Base-by-base conservation (phyloP, 129 eudicot genomes). In the Mikania micrantha region DNA sequence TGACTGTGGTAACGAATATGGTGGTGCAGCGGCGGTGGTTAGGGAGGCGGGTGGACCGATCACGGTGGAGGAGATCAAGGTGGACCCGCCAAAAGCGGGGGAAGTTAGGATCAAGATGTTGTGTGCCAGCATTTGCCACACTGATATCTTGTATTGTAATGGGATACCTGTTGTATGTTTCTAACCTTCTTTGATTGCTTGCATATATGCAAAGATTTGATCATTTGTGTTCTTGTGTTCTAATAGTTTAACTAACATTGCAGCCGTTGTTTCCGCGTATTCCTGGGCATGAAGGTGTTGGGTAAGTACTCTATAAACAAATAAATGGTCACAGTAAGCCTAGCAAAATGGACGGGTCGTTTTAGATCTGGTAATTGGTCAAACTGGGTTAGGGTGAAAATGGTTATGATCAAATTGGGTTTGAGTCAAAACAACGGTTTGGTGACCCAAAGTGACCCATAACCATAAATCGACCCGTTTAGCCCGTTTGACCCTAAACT, bases 211-310 rank as follows among this genome's bases (percentile, higher is more conserved):
- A 21, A 50, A 21, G 15, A 7, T 50, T 9, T 1, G 4, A 48
- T 1, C n/a, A n/a, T n/a, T n/a, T n/a, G n/a, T n/a, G n/a, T n/a
- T n/a, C n/a, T n/a, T 0, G 28, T 42, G 39, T 22, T 62, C 0
- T 32, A 29, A 17, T 19, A 19, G 22, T 25, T 16, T 66, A 21
- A 28, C 2, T 32, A 42, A 22, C 29, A 45, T 69, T 53, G 25
- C 70, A 85, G 86, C 90, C 86, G 47, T 36, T 81, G 36, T 85
- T 81, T 50, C 86, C 84, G n/a, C 84, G 90, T 24, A 63, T 81
- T 61, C 84, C 78, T 49, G 90, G 90, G 49, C 86, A 85, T 7
- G 90, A 85, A 85, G 90, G 90, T 9, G 90, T 78, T 5, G 84
- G 86, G 90, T 85, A 74, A 21, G 36, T 32, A 32, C n/a, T n/a